Evolutionary conservation across 108 stramenopile species (phyloP).

Genomic region (Skeletonema menzelii): DNA sequence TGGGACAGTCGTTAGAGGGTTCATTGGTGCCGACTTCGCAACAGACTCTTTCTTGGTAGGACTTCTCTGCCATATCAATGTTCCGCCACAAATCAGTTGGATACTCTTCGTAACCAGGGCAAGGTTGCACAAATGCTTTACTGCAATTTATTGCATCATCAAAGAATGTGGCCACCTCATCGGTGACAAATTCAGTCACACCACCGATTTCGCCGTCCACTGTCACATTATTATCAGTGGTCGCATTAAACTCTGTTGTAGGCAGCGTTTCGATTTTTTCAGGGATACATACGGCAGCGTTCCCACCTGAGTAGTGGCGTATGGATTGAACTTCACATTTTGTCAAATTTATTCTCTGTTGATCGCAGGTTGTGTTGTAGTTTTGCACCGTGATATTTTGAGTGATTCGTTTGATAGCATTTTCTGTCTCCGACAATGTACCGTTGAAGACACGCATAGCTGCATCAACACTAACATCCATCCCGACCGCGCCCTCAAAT

Average conservation of each 20-base stretch:
- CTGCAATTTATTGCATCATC: slow-evolving; percentile 21
- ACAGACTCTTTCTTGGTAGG: slow-evolving; percentile 37
- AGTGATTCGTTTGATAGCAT: slow-evolving; percentile 24
- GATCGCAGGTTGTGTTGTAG: slow-evolving; percentile 19
- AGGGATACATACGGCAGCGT: slow-evolving; percentile 17
- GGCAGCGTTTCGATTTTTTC: not conserved
- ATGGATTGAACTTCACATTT: slow-evolving; percentile 35
- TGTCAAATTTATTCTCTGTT: slow-evolving; percentile 32
- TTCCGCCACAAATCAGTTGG: slow-evolving; percentile 35
- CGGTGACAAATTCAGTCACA: slow-evolving; percentile 1
- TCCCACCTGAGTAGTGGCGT: slow-evolving; percentile 29
- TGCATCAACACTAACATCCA: slow-evolving; percentile 42
- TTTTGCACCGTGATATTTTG: slow-evolving; percentile 7
- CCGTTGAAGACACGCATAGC: slow-evolving; percentile 19
- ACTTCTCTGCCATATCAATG: slow-evolving; percentile 8
- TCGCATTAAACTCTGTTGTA: not conserved
- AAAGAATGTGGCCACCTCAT: not conserved
- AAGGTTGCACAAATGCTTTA: slow-evolving; percentile 27
- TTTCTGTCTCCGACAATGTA: slow-evolving; percentile 21
- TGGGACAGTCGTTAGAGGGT: slow-evolving; percentile 22
- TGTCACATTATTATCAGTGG: not conserved
- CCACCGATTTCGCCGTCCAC: not conserved
- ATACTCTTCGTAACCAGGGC: slow-evolving; percentile 42
- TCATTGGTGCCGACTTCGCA: slow-evolving; percentile 37
- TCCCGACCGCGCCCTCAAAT: slow-evolving; percentile 57